These are phyloP conservation scores for Tagetes erecta DNA, from an alignment of 129 eudicot genomes.

Conservation along the genomic window DNA sequence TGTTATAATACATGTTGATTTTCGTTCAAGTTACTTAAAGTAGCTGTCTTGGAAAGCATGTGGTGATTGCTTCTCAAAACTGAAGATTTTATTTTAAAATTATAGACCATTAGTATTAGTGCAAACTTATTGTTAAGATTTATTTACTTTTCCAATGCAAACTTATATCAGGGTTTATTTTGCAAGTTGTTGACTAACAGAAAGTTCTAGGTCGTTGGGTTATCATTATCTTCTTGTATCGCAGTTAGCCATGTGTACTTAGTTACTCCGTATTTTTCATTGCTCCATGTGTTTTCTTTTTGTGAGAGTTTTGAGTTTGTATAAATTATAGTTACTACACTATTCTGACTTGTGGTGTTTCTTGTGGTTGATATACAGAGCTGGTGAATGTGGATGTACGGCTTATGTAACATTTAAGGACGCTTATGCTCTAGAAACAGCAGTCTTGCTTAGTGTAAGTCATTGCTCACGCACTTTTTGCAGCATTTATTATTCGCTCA, in stretches of 20 bases:
- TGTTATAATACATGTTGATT: neutral
- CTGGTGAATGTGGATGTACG: constrained; percentile 78
- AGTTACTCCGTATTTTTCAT: neutral
- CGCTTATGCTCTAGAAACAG: constrained; percentile 87
- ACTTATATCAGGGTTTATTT: constrained; percentile 12
- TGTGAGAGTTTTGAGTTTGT: constrained; percentile 2
- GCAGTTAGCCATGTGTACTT: neutral
- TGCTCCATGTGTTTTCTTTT: neutral
- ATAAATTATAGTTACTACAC: constrained; percentile 13
- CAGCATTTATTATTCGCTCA: constrained; percentile 3
- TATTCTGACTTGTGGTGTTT: constrained; percentile 29
- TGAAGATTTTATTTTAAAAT: constrained; percentile 3
- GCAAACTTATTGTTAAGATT: constrained; percentile 2
- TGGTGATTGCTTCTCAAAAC: constrained; percentile 3
- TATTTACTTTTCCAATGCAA: constrained; percentile 2
- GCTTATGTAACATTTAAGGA: constrained; percentile 85
- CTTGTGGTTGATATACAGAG: constrained; percentile 51
- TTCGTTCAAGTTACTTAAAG: neutral
- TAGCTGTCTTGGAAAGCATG: neutral
- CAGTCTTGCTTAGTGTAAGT: constrained; percentile 91
- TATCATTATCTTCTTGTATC: neutral
- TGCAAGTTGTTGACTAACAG: neutral
- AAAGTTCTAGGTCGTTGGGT: neutral
- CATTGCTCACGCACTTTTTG: constrained; percentile 6
- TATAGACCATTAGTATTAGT: neutral